phyloP scores from a whole-genome alignment of 352 stramenopile genomes.

The Phytophthora podocarpi region DNA sequence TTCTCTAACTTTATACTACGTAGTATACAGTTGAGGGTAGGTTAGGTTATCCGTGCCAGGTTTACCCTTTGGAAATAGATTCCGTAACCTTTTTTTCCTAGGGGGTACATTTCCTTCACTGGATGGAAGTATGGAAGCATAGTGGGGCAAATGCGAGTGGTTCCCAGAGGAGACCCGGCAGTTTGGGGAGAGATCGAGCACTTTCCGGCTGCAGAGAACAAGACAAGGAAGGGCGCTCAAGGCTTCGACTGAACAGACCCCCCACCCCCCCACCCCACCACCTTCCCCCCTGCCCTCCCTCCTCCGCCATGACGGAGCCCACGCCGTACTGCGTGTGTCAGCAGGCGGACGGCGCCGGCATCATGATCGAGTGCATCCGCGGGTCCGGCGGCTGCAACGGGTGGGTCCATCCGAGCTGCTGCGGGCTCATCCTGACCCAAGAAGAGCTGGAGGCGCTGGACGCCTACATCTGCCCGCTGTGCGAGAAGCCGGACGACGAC shows the following conservation, averaged over 20 bases:
- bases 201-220: too few relatives aligned
- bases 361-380: conserved; percentile 95
- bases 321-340: conserved; percentile 87
- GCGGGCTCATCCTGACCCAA: conserved; percentile 83
- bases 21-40: too few relatives aligned
- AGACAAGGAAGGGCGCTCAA: neutral
- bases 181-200: neutral
- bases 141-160: conserved; percentile 6
- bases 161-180: conserved; percentile 11
- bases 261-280: neutral
- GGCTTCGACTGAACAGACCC: neutral
- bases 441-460: conserved; percentile 87
- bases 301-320: conserved; percentile 27
- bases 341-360: conserved; percentile 78
- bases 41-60: too few relatives aligned
- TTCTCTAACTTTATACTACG: too few relatives aligned
- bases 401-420: conserved; percentile 91
- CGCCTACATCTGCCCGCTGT: conserved; percentile 87
- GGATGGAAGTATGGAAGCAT: neutral
- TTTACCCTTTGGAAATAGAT: conserved; percentile 8
- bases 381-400: conserved; percentile 90
- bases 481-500: conserved; percentile 73
- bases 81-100: neutral
- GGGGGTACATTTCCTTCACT: conserved; percentile 1
- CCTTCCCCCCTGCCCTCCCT: neutral